Base-by-base conservation (phyloP, 257 asterid species). In the Solanum ossicruentum region DNA sequence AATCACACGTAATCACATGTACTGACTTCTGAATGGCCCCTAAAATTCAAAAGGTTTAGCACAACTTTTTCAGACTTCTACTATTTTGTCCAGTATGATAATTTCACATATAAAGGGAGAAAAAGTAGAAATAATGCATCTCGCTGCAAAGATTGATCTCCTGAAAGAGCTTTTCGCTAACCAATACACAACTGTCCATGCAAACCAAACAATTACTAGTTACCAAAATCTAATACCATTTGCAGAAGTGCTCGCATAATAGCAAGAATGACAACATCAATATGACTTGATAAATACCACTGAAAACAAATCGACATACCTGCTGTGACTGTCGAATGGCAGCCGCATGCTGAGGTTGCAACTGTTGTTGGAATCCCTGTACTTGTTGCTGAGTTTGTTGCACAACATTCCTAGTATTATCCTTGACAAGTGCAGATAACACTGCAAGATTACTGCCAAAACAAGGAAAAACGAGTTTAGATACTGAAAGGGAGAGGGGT, bases 351-450 rank as follows among this genome's bases (percentile, higher is more conserved):
- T 91, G 98, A 12, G 91, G 65, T 84, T 89, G 98, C 91, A 92
- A 69, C 84, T 92, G 98, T 56, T 90, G 90, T 85, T 93, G 98
- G 86, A 92, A 88, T 84, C 93, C 94, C 85, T 88, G 92, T 54
- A 86, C 85, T 85, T 92, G 97, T 84, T 91, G 97, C 84, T 88
- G 97, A 88, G 88, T 85, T 91, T 90, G 97, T 73, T 88, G 97
- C 52, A 85, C 93, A 84, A 75, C 63, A 85, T 85, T 92, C 89
- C 91, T 94, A 63, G 93, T 89, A 88, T 89, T 92, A 85, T 93
- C 98, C 90, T 94, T 96, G 90, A 95, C 95, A 86, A 96, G 89
- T 88, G 94, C 98, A 56, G 93, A 85, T 67, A 96, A 86, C 72
- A 88, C 85, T 84, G 92, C 94, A 84, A 96, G 91, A 87, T 92